phyloP scores from a whole-genome alignment of 176 grass and related monocot species.

The Carex scoparia region DNA sequence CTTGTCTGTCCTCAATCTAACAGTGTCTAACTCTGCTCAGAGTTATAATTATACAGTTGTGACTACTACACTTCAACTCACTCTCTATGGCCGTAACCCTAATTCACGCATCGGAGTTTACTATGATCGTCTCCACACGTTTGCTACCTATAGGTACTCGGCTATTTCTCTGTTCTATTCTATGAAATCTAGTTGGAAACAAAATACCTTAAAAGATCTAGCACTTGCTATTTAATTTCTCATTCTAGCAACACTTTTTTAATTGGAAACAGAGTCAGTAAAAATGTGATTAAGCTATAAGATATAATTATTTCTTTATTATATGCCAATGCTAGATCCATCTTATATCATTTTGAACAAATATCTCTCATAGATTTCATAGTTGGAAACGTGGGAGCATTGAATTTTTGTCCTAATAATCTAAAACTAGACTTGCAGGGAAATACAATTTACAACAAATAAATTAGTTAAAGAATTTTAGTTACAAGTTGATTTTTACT shows the following conservation, averaged over 20 bases:
- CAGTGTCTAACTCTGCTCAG: conserved; percentile 9
- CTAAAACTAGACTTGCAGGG: neutral
- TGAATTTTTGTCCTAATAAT: neutral
- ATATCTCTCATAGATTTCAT: neutral
- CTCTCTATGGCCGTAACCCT: conserved; percentile 40
- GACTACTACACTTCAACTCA: conserved; percentile 34
- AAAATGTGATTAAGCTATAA: neutral
- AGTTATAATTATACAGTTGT: conserved; percentile 17
- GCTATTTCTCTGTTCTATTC: conserved; percentile 22
- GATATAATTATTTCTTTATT: neutral
- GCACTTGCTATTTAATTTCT: neutral
- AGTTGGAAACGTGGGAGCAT: neutral
- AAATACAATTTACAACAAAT: neutral
- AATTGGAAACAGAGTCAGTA: neutral
- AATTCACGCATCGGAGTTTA: conserved; percentile 50
- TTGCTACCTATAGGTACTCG: conserved; percentile 32
- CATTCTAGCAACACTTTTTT: neutral
- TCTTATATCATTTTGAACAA: neutral
- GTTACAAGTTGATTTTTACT: neutral
- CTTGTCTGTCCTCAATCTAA: conserved; percentile 27
- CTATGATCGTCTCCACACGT: conserved; percentile 52
- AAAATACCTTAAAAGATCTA: neutral
- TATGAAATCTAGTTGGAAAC: neutral
- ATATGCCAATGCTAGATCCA: neutral
- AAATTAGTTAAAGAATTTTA: neutral